Evolutionary conservation across 768 basidiomycete species (phyloP), one percentile per base, ranked within the genome.

Genomic region (Leccinum barrowsii): DNA sequence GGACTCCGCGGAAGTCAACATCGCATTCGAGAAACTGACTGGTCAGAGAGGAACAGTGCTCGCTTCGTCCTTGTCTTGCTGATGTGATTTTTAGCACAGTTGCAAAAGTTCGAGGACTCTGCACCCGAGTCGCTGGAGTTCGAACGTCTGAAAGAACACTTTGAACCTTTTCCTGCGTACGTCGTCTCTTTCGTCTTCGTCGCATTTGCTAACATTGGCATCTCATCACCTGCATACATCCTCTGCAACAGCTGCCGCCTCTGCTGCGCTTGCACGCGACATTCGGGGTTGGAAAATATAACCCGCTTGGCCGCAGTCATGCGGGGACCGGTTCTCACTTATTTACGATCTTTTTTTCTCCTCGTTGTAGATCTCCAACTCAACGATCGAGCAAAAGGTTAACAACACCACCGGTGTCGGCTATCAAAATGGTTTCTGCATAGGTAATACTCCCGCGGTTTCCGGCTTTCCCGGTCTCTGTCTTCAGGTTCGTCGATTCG

Each of bases 21-120:
- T 95, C 67, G 90, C 85, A 11, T 98, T 98, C 65, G 95, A 98
- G 68, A 99, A 98, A 70, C 92, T 94, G 1, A 97, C 95, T 1
- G 94, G 96, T 96, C 59, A 63, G 85, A 63, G 85, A 67, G 10
- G 6, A 34, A 21, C 22, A 22, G 19, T 49, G 37, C 51, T 15
- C 26, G 21, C 15, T 19, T 15, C 35, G 15, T 28, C 32, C 53
- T 34, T 5, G 30, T 28, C 51, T 40, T 21, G 48, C 47, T 65
- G 55, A 60, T 52, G 50, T 8, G 28, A 30, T 35, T 17, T 50
- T 46, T 47, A 98, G 95, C 89, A 19, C 96, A 98, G 71, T 76
- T 98, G 26, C 94, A 97, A 70, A 93, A 89, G 74, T 83, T 82
- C 58, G 90, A 96, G 78, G 92, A 95, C 66, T 87, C 87, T 22